Evolutionary conservation across 768 basidiomycete genomes (phyloP), one percentile per base, ranked within the genome.

Genomic region (Lentinula edodes): DNA sequence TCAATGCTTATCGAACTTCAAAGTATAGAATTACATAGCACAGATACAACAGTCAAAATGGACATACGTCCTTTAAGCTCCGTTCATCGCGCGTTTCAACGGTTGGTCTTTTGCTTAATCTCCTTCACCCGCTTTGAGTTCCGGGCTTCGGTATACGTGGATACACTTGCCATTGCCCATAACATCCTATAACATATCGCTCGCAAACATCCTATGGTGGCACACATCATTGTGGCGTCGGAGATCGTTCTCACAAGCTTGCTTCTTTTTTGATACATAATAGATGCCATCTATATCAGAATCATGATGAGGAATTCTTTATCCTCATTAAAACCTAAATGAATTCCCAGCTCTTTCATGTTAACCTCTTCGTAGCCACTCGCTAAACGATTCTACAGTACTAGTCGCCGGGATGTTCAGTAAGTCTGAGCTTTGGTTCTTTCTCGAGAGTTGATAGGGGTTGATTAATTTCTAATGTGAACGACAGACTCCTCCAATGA

Each of bases 301-400:
- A 56, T 56, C 55, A 56, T 56, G 55, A 56, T 56, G 55, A 56
- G 13, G 53, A 54, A 54, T 18, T 38, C 53, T 18, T 18, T 23
- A 6, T n/a, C 38, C 18, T 39, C 51, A 54, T 54, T 52, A 52
- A 54, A 54, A 41, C n/a, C 53, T 18, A 35, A 12, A 42, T 56
- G 38, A 41, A 16, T 56, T 32, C 55, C 55, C 38, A 41, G 3
- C 39, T 39, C 38, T 38, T 38, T 5, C 6, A 42, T 42, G 55
- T 3, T 43, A 28, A 43, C 55, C 55, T 41, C 41, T 4, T 23
- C n/a, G 6, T 39, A 54, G 38, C 34, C 20, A 23, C 46, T 48
- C 7, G 46, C 20, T 20, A 20, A 23, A 9, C 20, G 20, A 20
- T 48, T 23, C 7, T 7, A 45, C 28, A 28, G 28, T 28, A 41